Evolutionary conservation across 2,329 filamentous ascomycete species (phyloP).

Genomic region (Apiospora malaysiana): DNA sequence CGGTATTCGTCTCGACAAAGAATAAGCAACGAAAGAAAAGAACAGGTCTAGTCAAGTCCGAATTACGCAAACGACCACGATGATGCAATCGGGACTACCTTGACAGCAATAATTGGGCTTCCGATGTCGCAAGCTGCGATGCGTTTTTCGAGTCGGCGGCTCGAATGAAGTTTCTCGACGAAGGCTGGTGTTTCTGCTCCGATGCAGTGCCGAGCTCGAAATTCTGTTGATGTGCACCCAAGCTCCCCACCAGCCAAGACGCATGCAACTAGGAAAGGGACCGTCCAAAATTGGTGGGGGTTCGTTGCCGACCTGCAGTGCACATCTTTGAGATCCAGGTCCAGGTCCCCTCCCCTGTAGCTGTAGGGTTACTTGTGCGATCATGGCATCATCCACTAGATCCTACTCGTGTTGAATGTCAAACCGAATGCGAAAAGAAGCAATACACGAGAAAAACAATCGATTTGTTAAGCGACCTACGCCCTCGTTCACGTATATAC

Average conservation of each 20-base stretch:
- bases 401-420: neutral
- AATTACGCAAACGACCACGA: neutral
- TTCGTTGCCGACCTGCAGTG: neutral
- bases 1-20: neutral
- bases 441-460: neutral
- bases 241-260: slow-evolving; percentile 10
- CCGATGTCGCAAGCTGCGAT: neutral
- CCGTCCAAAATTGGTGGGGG: slow-evolving; percentile 1
- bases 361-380: neutral
- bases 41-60: neutral
- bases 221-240: neutral
- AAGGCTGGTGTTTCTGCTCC: neutral
- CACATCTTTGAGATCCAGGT: neutral
- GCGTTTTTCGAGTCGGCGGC: neutral
- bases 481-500: neutral
- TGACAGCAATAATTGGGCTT: neutral
- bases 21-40: too few relatives aligned
- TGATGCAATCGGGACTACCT: neutral
- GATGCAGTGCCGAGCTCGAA: slow-evolving; percentile 8
- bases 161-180: neutral
- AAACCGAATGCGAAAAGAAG: neutral
- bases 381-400: neutral
- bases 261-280: neutral
- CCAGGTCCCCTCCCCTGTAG: neutral
- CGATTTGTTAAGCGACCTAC: neutral